phyloP scores from a whole-genome alignment of 108 stramenopile species.

The Stephanodiscus triporus region DNA sequence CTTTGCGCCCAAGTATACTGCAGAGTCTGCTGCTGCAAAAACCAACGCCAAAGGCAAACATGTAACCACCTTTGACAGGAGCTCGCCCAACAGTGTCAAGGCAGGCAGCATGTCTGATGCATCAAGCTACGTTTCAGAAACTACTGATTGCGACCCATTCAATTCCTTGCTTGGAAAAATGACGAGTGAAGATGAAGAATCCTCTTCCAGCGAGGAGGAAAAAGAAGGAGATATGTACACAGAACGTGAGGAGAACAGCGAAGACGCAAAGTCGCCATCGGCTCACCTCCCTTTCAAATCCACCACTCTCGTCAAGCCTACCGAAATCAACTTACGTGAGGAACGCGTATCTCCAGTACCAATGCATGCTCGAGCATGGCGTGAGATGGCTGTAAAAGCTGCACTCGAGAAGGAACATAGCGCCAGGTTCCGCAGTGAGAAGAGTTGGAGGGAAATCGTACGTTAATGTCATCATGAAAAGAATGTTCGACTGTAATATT shows the following conservation, averaged over 20 bases:
- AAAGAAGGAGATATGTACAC: slow-evolving; percentile 2
- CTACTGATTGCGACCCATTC: slow-evolving; percentile 43
- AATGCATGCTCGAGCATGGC: slow-evolving; percentile 63
- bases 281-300: slow-evolving; percentile 31
- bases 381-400: slow-evolving; percentile 55
- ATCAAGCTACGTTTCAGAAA: slow-evolving; percentile 40
- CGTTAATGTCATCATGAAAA: no score
- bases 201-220: slow-evolving; percentile 17
- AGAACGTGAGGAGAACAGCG: slow-evolving; percentile 10
- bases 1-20: slow-evolving; percentile 27
- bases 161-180: slow-evolving; percentile 39
- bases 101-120: slow-evolving; percentile 5
- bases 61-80: background rate
- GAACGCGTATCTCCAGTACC: slow-evolving; percentile 38
- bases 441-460: slow-evolving; percentile 14
- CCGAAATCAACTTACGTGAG: slow-evolving; percentile 39
- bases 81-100: slow-evolving; percentile 2
- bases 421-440: slow-evolving; percentile 13
- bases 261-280: background rate
- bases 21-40: background rate
- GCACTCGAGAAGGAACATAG: slow-evolving; percentile 11
- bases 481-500: no score
- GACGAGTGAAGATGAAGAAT: slow-evolving; percentile 21
- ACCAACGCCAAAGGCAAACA: background rate
- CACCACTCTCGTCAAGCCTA: slow-evolving; percentile 37